phyloP scores from a whole-genome alignment of 441 rosid genomes.

The Aleurites moluccanus region DNA sequence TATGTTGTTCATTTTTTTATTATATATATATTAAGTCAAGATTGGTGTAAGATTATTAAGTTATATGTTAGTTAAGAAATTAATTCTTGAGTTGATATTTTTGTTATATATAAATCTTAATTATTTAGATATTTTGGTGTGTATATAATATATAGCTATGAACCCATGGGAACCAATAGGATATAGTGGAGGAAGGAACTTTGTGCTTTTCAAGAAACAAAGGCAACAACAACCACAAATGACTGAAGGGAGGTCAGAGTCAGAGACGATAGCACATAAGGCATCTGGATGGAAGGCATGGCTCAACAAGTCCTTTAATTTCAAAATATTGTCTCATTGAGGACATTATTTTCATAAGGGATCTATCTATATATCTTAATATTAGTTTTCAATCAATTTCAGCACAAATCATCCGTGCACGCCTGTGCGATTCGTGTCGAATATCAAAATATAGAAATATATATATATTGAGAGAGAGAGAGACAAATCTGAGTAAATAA shows the following conservation, averaged over 20 bases:
- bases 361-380: neutral
- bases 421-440: neutral
- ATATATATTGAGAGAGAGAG: no score
- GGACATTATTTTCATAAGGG: neutral
- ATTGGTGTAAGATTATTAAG: no score
- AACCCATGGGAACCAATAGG: constrained; percentile 49
- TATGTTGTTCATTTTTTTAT: no score
- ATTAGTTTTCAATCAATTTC: neutral
- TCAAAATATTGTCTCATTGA: constrained; percentile 23
- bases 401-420: neutral
- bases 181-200: constrained; percentile 40
- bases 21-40: no score
- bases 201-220: constrained; percentile 56
- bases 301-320: constrained; percentile 37
- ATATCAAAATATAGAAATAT: neutral
- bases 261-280: constrained; percentile 27
- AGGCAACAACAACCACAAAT: constrained; percentile 32
- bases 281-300: constrained; percentile 56
- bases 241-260: constrained; percentile 33
- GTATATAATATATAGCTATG: constrained; percentile 33
- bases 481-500: no score
- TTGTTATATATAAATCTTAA: no score
- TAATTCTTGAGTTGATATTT: no score
- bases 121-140: no score
- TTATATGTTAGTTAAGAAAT: no score